Conservation (phyloP, 2,329 filamentous ascomycete genomes). For the Diplodia sapinea region DNA sequence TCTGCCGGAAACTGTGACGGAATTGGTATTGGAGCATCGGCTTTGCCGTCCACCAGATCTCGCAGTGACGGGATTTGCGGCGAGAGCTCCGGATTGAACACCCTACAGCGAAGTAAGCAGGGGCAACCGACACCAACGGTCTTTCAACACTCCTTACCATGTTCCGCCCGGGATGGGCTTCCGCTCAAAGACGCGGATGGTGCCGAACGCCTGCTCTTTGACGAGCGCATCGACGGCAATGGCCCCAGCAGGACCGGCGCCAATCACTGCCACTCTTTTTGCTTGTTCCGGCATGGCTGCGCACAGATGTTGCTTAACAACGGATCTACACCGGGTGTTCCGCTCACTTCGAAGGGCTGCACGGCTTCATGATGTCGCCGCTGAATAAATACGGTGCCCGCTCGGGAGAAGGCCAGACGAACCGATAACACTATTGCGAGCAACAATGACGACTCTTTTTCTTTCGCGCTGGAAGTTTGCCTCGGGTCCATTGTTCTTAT, state of each 20-base stretch:
- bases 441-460: neutral
- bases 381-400: neutral
- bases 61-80: slow-evolving; percentile 34
- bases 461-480: neutral
- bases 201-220: slow-evolving; percentile 64
- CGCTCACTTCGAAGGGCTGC: neutral
- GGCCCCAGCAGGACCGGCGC: slow-evolving; percentile 65
- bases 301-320: neutral
- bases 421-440: slow-evolving; percentile 4
- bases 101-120: slow-evolving; percentile 32
- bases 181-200: slow-evolving; percentile 67
- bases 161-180: slow-evolving; percentile 65
- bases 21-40: slow-evolving; percentile 35
- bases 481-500: neutral
- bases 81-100: slow-evolving; percentile 37
- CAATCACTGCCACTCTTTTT: slow-evolving; percentile 61
- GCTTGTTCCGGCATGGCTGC: neutral
- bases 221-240: slow-evolving; percentile 66
- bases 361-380: neutral
- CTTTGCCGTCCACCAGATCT: slow-evolving; percentile 35
- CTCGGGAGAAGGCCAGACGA: neutral
- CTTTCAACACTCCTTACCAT: slow-evolving; percentile 55
- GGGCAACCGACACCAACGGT: fast-evolving
- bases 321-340: neutral
- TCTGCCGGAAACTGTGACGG: slow-evolving; percentile 37